These are phyloP conservation scores for Pyrenochaeta sp. DNA, from an alignment of 2,329 filamentous ascomycete species.

Conservation along the genomic window DNA sequence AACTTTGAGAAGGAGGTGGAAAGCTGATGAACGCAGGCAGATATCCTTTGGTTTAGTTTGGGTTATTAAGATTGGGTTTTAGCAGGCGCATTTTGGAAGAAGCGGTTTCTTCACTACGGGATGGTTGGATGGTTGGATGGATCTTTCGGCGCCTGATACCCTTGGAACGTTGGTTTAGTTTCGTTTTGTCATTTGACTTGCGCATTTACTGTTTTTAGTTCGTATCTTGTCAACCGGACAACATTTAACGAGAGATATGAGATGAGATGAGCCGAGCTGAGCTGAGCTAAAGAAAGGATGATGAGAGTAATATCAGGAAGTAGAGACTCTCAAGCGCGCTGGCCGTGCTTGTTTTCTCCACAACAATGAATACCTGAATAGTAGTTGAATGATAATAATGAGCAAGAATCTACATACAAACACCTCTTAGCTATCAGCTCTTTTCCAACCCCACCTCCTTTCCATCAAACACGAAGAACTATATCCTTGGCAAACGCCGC, in stretches of 20 bases:
- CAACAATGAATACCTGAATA: not conserved
- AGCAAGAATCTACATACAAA: not conserved
- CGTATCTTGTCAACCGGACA: no score
- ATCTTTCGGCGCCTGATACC: slow-evolving; percentile 25
- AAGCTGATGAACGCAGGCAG: not conserved
- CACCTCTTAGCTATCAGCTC: no score
- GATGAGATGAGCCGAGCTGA: no score
- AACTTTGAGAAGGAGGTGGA: not conserved
- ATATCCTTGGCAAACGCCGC: no score
- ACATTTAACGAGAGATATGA: no score
- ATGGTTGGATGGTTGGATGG: not conserved
- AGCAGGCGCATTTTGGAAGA: slow-evolving; percentile 13
- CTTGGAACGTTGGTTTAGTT: slow-evolving; percentile 11
- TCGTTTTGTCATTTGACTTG: slow-evolving; percentile 1
- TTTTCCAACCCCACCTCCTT: not conserved
- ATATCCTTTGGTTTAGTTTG: not conserved
- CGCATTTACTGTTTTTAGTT: no score
- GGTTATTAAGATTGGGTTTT: not conserved
- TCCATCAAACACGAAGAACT: no score
- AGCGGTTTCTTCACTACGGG: slow-evolving; percentile 1
- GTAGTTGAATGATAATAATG: not conserved
- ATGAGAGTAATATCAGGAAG: not conserved
- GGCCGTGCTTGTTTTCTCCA: not conserved
- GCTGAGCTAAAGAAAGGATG: not conserved
- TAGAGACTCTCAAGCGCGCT: not conserved